Conservation (phyloP, 352 stramenopile genomes). For the Saprolegnia diclina region DNA sequence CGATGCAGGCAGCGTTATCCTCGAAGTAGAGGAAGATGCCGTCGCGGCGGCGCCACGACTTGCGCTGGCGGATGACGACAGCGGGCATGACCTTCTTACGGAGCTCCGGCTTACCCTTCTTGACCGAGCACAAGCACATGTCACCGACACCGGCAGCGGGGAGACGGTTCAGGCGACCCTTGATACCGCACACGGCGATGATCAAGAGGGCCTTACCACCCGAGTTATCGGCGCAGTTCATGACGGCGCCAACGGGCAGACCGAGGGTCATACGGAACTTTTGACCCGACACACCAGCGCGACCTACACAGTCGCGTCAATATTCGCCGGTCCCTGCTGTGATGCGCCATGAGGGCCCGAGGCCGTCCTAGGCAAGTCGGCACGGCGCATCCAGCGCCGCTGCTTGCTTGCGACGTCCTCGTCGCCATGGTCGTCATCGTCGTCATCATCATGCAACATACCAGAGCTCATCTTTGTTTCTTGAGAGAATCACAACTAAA, state of each 20-base stretch:
- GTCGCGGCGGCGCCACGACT: conserved; percentile 98
- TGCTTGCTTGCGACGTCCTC: neutral
- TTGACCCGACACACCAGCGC: conserved; percentile 94
- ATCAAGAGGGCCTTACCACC: conserved; percentile 99
- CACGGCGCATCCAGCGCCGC: neutral
- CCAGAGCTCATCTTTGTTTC: conserved; percentile 25
- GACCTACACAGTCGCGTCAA: conserved; percentile 57
- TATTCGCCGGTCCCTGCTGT: neutral
- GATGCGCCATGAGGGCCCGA: neutral
- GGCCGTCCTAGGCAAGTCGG: neutral
- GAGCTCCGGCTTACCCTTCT: conserved; percentile 99
- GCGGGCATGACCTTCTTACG: conserved; percentile 99
- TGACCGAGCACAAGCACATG: conserved; percentile 99
- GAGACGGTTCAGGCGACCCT: conserved; percentile 98
- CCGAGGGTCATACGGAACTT: conserved; percentile 99
- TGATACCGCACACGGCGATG: conserved; percentile 99
- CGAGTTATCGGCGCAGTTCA: conserved; percentile 99
- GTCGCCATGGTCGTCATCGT: neutral
- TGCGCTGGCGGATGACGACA: conserved; percentile 99
- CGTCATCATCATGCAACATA: conserved; percentile 14
- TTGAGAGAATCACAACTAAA: conserved; percentile 30
- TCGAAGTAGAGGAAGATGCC: conserved; percentile 99
- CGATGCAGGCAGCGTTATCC: conserved; percentile 99
- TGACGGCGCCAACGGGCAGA: conserved; percentile 97
- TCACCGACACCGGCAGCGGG: conserved; percentile 97